Evolutionary conservation across 331 rosid species (phyloP).

Genomic region (Dryas integrifolia): DNA sequence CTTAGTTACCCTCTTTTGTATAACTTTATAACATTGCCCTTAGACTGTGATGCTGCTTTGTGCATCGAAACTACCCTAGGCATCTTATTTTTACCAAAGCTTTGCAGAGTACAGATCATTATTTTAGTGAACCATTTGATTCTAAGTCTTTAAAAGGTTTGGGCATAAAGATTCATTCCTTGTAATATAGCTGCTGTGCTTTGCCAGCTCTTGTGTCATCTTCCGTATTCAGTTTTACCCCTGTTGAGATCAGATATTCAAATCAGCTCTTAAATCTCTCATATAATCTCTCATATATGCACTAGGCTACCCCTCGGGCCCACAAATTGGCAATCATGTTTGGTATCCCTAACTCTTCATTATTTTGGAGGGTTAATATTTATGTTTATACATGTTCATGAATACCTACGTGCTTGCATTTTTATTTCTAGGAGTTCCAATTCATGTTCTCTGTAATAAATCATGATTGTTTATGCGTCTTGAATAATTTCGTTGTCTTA

Average conservation of each 20-base stretch:
- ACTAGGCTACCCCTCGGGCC: not conserved
- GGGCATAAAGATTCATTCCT: slow-evolving; percentile 2
- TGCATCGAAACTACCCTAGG: too few relatives aligned
- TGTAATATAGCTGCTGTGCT: not conserved
- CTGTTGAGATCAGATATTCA: not conserved
- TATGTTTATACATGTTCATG: not conserved
- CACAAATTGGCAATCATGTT: not conserved
- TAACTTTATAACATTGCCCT: too few relatives aligned
- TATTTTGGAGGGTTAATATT: not conserved
- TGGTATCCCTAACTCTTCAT: not conserved
- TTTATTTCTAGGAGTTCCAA: not conserved
- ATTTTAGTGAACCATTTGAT: too few relatives aligned
- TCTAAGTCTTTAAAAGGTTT: not conserved
- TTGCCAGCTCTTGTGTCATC: not conserved
- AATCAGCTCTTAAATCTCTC: not conserved
- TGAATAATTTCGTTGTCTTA: not conserved
- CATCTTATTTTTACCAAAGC: too few relatives aligned
- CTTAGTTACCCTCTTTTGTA: too few relatives aligned
- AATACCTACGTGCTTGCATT: not conserved
- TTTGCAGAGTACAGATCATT: too few relatives aligned
- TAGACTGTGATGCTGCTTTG: too few relatives aligned
- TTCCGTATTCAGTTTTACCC: not conserved
- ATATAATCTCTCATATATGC: not conserved
- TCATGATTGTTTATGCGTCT: not conserved
- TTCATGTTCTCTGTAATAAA: not conserved